Conservation (phyloP, 2,329 filamentous ascomycete genomes). For the Fusarium kyushuense region DNA sequence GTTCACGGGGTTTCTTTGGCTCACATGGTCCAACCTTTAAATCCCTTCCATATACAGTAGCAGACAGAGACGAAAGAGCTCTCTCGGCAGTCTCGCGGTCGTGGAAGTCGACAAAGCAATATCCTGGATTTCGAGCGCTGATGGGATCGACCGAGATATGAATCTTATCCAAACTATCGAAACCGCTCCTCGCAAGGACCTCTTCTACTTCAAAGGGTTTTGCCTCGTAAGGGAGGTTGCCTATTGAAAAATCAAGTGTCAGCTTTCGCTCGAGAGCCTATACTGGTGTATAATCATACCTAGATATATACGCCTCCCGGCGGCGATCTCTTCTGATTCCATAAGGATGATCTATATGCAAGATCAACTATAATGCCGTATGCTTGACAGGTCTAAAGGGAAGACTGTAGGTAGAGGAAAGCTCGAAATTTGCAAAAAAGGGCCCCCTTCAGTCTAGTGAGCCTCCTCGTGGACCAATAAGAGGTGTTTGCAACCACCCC, state of each 20-base stretch:
- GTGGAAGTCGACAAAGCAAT: slow-evolving; percentile 78
- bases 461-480: slow-evolving; percentile 9
- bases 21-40: slow-evolving; percentile 75
- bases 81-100: slow-evolving; percentile 66
- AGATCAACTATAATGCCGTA: not conserved
- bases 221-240: slow-evolving; percentile 68
- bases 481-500: slow-evolving; percentile 1
- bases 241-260: slow-evolving; percentile 9
- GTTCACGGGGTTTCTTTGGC: slow-evolving; percentile 57
- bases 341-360: not conserved
- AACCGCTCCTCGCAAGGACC: slow-evolving; percentile 60
- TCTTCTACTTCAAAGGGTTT: slow-evolving; percentile 70
- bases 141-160: slow-evolving; percentile 77
- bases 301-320: slow-evolving; percentile 67
- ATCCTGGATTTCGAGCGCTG: slow-evolving; percentile 76
- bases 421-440: not conserved
- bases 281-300: slow-evolving; percentile 46
- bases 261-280: not conserved
- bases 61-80: slow-evolving; percentile 65
- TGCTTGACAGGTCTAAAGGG: not conserved
- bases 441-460: slow-evolving; percentile 6
- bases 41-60: slow-evolving; percentile 66
- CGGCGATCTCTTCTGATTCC: slow-evolving; percentile 43
- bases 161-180: slow-evolving; percentile 63
- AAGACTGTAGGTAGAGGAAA: not conserved